Evolutionary conservation across 495 filamentous ascomycete genomes (phyloP).

Genomic region (Penicillium cosmopolitanum): DNA sequence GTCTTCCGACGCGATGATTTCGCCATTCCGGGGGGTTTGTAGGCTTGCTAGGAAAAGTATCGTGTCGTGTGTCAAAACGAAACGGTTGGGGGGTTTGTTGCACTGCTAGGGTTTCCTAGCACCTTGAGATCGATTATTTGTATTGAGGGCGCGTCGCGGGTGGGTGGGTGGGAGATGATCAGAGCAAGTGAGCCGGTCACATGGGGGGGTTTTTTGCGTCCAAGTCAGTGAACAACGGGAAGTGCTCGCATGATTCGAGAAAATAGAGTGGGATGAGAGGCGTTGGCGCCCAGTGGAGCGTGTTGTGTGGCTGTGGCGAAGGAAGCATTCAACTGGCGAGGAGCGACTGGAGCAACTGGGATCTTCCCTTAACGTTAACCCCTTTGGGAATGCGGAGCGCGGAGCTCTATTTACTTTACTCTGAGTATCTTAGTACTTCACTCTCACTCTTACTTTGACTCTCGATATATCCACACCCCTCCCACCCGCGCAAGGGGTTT

Average conservation of each 20-base stretch:
- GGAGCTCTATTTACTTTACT: conserved; percentile 17
- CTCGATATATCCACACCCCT: neutral
- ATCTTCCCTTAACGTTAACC: conserved; percentile 25
- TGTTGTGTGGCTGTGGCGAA: conserved; percentile 1
- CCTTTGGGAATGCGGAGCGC: conserved; percentile 31
- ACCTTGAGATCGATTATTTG: conserved; percentile 8
- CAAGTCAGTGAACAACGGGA: conserved; percentile 14
- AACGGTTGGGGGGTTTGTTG: neutral
- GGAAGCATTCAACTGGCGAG: neutral
- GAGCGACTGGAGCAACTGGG: neutral
- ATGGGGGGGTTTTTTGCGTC: conserved; percentile 22
- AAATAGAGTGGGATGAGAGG: neutral
- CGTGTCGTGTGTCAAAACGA: neutral
- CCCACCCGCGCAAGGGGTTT: conserved; percentile 13
- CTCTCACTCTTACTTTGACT: neutral
- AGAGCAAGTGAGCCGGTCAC: conserved; percentile 37
- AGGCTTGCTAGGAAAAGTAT: too few relatives aligned
- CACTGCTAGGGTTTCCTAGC: conserved; percentile 2
- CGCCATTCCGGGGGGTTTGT: conserved; percentile 29
- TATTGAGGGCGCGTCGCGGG: conserved; percentile 20
- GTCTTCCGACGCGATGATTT: conserved; percentile 43
- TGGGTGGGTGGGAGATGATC: conserved; percentile 20
- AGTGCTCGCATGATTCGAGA: conserved; percentile 18
- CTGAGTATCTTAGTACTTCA: neutral
- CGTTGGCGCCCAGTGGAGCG: neutral